Conservation (phyloP, 2,329 filamentous ascomycete genomes). For the Calonectria pseudoturangicola region DNA sequence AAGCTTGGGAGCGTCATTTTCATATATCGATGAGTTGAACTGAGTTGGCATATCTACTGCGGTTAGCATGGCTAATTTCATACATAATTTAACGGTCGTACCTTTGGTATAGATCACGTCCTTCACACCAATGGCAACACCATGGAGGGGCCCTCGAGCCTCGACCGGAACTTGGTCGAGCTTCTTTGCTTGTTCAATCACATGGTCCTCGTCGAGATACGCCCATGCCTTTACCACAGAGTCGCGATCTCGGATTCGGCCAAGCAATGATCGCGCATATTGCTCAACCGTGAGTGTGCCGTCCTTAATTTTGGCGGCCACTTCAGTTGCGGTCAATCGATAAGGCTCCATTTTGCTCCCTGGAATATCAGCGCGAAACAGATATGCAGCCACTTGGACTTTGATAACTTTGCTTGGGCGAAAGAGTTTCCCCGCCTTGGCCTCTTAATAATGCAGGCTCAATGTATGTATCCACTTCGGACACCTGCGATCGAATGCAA, state of each 20-base stretch:
- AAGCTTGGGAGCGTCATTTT: conserved; percentile 61
- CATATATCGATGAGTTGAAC: conserved; percentile 72
- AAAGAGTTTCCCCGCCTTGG: neutral
- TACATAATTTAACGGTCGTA: conserved; percentile 39
- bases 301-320: conserved; percentile 59
- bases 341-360: conserved; percentile 26
- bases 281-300: conserved; percentile 68
- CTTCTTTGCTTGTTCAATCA: conserved; percentile 68
- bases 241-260: conserved; percentile 66
- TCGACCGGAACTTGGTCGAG: conserved; percentile 69
- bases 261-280: conserved; percentile 69
- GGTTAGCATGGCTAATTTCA: neutral
- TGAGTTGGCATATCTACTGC: conserved; percentile 71
- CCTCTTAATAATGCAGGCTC: conserved; percentile 9
- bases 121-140: conserved; percentile 74
- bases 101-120: conserved; percentile 76
- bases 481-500: neutral
- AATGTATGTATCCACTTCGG: neutral
- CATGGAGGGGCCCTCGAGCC: conserved; percentile 73
- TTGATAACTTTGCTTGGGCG: neutral
- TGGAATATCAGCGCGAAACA: neutral
- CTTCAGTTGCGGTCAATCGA: conserved; percentile 64
- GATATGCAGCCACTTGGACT: neutral
- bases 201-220: conserved; percentile 63
- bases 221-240: conserved; percentile 70